Evolutionary conservation across 176 grass and related monocot species (phyloP).

Genomic region (Aegilops umbellulata): DNA sequence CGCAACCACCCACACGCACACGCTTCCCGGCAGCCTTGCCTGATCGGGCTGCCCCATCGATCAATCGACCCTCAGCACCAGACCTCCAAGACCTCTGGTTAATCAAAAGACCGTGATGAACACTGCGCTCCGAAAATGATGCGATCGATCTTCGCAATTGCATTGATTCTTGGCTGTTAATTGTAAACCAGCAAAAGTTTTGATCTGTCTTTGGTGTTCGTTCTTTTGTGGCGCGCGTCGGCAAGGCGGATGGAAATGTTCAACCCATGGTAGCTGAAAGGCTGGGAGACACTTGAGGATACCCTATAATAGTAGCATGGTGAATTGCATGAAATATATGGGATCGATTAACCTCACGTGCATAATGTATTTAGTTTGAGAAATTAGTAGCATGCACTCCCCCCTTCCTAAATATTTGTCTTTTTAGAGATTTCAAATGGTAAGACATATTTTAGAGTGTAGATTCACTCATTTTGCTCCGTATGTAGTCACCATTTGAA

Average conservation of each 20-base stretch:
- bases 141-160: background rate
- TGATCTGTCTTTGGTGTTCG: slow-evolving; percentile 18
- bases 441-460: too few species aligned
- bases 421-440: too few species aligned
- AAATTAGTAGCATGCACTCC: background rate
- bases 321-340: background rate
- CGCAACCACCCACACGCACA: slow-evolving; percentile 44
- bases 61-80: background rate
- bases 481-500: too few species aligned
- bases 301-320: slow-evolving; percentile 31
- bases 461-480: too few species aligned
- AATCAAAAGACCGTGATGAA: background rate
- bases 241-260: slow-evolving; percentile 25
- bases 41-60: slow-evolving; percentile 26
- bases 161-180: background rate
- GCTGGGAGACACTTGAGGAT: too few species aligned
- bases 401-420: too few species aligned
- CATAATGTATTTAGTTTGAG: background rate
- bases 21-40: slow-evolving; percentile 26
- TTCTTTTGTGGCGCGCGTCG: slow-evolving; percentile 13
- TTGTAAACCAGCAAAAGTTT: slow-evolving; percentile 2
- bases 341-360: background rate
- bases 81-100: background rate
- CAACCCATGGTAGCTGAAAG: slow-evolving; percentile 42
- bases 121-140: background rate